Percentiles rank a stretch among this genome's conserved stretches.
These are phyloP conservation scores for Zygoascus biomembranicola DNA, from an alignment of 805 yeast genomes.

Conservation along the genomic window DNA sequence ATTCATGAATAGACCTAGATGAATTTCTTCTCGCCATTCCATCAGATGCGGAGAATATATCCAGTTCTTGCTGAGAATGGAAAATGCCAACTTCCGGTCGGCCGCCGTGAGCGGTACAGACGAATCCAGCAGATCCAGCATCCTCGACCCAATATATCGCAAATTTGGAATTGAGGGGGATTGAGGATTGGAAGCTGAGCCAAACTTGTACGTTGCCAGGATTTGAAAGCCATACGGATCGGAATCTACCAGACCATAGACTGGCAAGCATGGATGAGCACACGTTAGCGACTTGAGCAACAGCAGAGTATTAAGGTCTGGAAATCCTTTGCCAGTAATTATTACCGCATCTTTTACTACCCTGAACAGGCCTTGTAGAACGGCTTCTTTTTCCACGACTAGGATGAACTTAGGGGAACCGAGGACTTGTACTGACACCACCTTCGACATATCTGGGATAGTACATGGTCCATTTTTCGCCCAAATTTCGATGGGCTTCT, in stretches of 20 bases:
- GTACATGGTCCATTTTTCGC: constrained; percentile 14
- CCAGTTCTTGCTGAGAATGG: constrained; percentile 25
- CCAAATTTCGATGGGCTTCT: constrained; percentile 5
- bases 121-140: constrained; percentile 33
- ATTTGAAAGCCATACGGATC: constrained; percentile 60
- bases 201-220: constrained; percentile 29
- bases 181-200: constrained; percentile 11
- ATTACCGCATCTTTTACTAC: constrained; percentile 12
- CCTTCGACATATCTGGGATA: constrained; percentile 31
- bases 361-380: constrained; percentile 29
- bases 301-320: constrained; percentile 46
- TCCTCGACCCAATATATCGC: constrained; percentile 34
- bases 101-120: constrained; percentile 21
- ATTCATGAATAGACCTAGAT: constrained; percentile 42
- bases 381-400: constrained; percentile 45
- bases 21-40: constrained; percentile 38
- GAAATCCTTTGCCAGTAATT: constrained; percentile 51
- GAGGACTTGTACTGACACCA: constrained; percentile 16
- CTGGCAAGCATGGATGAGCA: constrained; percentile 29
- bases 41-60: constrained; percentile 12
- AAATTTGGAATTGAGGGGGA: constrained; percentile 9
- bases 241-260: constrained; percentile 48
- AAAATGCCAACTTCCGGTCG: constrained; percentile 28
- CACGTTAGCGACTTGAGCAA: constrained; percentile 30
- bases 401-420: constrained; percentile 28